Evolutionary conservation across 1,139 yeast genomes (phyloP), one percentile per base, ranked within the genome.

Genomic region (Fermentozyma sake): DNA sequence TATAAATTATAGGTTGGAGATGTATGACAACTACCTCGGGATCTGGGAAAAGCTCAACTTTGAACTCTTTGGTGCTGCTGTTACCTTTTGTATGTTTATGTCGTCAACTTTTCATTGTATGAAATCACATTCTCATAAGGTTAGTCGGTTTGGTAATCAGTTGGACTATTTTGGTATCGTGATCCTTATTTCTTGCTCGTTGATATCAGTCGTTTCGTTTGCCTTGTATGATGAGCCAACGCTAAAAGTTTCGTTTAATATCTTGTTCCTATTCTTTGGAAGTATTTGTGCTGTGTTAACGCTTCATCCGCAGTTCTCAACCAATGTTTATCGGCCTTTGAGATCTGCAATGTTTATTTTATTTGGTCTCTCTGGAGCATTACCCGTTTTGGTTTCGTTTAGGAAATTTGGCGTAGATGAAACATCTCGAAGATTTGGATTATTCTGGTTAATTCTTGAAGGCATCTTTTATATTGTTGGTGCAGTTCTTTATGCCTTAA

Each of bases 111-210:
- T 81, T 57, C 97, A 87, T 48, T 70, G 83, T 35, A 44, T 85
- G 31, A 86, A 85, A 48, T 68, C 79, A 31, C 96, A 87, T 51
- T 84, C 95, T 7, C 67, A 60, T 16, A 41, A 46, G 15, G 73
- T 84, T 6, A 67, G 81, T 20, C 59, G 62, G 22, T 59, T 78
- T 32, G 95, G 95, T 2, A 85, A 86, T 50, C 83, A 79, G 42
- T 63, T 86, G 33, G 97, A 87, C 52, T 89, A 87, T 46, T 69
- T 87, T 32, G 97, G 96, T 0, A 87, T 87, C 26, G 82, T 86
- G 8, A 64, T 81, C 4, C 61, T 87, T 34, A 85, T 86, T 32
- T 75, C 82, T 1, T 68, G 85, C 18, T 85, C 95, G 1, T 72
- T 84, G 65, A 61, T 79, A 2, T 81, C 94, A 6, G 64, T 86